phyloP scores from a whole-genome alignment of 2,329 filamentous ascomycete species.

The Aspergillus thermomutatus region DNA sequence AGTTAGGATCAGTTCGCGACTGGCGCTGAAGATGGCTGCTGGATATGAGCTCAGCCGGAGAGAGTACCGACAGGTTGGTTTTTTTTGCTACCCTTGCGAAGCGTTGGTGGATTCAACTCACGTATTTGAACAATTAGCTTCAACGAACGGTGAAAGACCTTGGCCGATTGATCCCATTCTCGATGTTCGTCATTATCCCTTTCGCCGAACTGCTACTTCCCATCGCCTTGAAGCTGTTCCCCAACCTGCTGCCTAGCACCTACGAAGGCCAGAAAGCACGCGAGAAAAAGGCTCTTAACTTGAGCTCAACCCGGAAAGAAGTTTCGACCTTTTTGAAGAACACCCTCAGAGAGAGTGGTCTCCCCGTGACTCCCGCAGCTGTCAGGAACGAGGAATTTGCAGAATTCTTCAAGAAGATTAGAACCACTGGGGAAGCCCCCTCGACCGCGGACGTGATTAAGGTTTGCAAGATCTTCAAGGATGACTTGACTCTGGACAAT shows the following conservation, averaged over 20 bases:
- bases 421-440: constrained; percentile 85
- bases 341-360: constrained; percentile 87
- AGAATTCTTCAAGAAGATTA: constrained; percentile 95
- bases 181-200: constrained; percentile 93
- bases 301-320: constrained; percentile 86
- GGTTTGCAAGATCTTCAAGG: constrained; percentile 98
- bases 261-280: constrained; percentile 90
- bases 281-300: constrained; percentile 77
- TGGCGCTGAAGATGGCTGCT: constrained; percentile 95
- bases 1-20: constrained; percentile 83
- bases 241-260: constrained; percentile 94
- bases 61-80: constrained; percentile 74
- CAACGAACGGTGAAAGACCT: constrained; percentile 92
- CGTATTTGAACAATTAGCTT: constrained; percentile 47
- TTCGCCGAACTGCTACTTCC: constrained; percentile 92
- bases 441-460: constrained; percentile 91
- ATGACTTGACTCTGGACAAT: constrained; percentile 96
- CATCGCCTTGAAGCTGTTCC: constrained; percentile 89
- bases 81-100: not conserved
- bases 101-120: constrained; percentile 9
- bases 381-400: constrained; percentile 91
- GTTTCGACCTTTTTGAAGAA: constrained; percentile 86
- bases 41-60: constrained; percentile 94
- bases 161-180: constrained; percentile 88
- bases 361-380: constrained; percentile 78